phyloP scores from a whole-genome alignment of 225 moss, liverwort and hornwort species.

The Sphagnum contortum region DNA sequence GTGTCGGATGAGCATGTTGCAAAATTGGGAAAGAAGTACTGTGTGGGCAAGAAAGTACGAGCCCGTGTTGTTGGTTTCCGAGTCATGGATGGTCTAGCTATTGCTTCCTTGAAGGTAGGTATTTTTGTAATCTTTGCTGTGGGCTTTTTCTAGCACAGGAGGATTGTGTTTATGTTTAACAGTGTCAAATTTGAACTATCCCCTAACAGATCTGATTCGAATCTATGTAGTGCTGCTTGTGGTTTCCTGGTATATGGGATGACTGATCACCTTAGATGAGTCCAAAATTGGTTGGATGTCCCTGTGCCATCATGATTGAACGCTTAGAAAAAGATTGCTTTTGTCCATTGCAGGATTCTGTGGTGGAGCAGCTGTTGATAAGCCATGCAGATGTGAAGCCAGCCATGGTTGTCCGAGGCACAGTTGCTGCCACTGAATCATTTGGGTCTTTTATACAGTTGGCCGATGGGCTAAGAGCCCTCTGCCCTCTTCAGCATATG shows the following conservation, averaged over 20 bases:
- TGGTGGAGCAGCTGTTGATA: slow-evolving; percentile 74
- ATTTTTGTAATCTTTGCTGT: neutral
- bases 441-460: slow-evolving; percentile 70
- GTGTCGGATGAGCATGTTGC: slow-evolving; percentile 77
- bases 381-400: slow-evolving; percentile 71
- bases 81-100: slow-evolving; percentile 74
- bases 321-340: no score
- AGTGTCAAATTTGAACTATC: no score
- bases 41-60: slow-evolving; percentile 64
- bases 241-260: no score
- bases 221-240: neutral
- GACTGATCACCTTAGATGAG: no score
- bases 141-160: no score
- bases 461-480: slow-evolving; percentile 66
- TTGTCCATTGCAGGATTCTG: slow-evolving; percentile 48
- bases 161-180: no score
- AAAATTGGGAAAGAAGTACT: slow-evolving; percentile 83
- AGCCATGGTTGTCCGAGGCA: slow-evolving; percentile 64
- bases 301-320: no score
- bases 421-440: slow-evolving; percentile 51
- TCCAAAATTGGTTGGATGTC: no score
- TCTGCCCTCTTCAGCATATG: slow-evolving; percentile 89
- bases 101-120: slow-evolving; percentile 68
- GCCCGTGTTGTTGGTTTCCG: slow-evolving; percentile 80
- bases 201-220: neutral